A percentile compares a stretch with the other conserved stretches of the same genome.
Conservation (phyloP, 441 rosid species). For the Adansonia rubrostipa region DNA sequence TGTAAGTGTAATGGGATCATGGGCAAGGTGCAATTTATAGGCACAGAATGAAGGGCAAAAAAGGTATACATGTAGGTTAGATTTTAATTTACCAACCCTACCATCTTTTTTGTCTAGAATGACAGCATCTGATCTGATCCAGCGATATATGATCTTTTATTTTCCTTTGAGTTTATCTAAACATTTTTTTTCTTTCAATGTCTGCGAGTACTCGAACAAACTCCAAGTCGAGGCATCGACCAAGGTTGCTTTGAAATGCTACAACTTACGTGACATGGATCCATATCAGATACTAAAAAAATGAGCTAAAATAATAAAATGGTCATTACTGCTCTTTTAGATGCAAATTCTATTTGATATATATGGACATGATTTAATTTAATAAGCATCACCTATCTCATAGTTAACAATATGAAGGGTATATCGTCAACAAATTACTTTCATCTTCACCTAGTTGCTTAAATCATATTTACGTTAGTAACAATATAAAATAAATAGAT, state of each 20-base stretch:
- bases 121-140: not conserved
- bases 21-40: slow-evolving; percentile 50
- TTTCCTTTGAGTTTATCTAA: not conserved
- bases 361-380: not conserved
- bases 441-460: not conserved
- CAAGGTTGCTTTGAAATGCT: not conserved
- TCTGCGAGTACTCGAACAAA: not conserved
- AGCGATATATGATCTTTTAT: not conserved
- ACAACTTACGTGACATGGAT: not conserved
- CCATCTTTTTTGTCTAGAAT: too few species aligned
- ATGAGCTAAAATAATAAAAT: not conserved
- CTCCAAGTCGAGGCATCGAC: not conserved
- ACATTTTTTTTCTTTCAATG: not conserved
- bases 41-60: slow-evolving; percentile 25
- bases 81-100: too few species aligned
- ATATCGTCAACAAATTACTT: too few species aligned
- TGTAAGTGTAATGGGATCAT: slow-evolving; percentile 20
- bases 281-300: not conserved
- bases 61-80: too few species aligned
- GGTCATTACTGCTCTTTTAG: not conserved
- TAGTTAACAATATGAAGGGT: not conserved
- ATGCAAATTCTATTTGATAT: not conserved
- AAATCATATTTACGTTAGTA: too few species aligned
- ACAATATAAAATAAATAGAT: too few species aligned
- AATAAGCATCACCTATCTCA: not conserved